Evolutionary conservation across 2,329 filamentous ascomycete genomes (phyloP), one percentile per base, ranked within the genome.

Genomic region (Penicillium sp.): DNA sequence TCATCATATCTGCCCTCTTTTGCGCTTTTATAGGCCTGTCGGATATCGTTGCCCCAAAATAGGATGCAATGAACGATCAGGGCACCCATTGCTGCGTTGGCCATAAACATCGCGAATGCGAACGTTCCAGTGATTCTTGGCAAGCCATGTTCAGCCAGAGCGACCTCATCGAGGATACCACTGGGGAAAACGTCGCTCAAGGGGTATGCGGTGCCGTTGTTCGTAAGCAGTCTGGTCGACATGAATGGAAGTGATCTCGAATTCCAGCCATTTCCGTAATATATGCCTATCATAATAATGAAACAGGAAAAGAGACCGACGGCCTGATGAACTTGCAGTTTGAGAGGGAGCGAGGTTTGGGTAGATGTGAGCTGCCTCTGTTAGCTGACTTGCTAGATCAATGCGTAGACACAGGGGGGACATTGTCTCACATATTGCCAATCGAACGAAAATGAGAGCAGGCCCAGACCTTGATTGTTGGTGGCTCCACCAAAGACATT

Each of bases 41-140:
- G 45, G n/a, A 84, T 74, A 55, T 85, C 83, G 5, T 74, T 74
- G 4, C 82, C 80, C 80, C 81, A 85, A 63, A 85, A 85, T 5
- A 84, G 65, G 48, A 80, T 55, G 58, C 76, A 79, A 58, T 85
- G 82, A 3, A 74, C 66, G 29, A 84, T 71, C 24, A 85, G 65
- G 5, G 82, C 83, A 2, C 82, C 82, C 47, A 85, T 85, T 32
- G 82, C 81, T 58, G 80, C 79, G 66, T 84, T 84, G 2, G 81
- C 80, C 72, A 84, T 84, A 58, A 85, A 78, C 73, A 84, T 75
- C 2, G 77, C 70, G 43, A 78, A 83, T 0, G 80, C 81, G 60
- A 84, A 84, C 0, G 69, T 75, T 1, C 80, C 81, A 0, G 76
- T 76, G 3, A 85, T 65, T 8, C 65, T 74, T 0, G 82, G 82